Percentiles rank a stretch among this genome's conserved stretches.
Evolutionary conservation across 106 monocot genomes (phyloP).

Genomic region (Posidonia australis): DNA sequence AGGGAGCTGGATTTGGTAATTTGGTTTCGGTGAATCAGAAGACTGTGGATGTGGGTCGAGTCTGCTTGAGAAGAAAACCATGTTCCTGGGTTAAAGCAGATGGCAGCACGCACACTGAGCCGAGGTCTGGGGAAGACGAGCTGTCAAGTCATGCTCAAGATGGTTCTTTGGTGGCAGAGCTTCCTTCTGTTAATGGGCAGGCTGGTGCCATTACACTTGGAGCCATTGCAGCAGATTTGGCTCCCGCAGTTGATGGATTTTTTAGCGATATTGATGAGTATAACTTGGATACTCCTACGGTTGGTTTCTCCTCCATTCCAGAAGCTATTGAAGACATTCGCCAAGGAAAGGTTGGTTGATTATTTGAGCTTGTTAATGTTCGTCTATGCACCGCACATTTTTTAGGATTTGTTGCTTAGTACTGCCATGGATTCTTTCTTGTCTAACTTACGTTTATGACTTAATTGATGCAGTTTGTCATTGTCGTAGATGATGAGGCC

Average conservation of each 20-base stretch:
- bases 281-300: slow-evolving; percentile 66
- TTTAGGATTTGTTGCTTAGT: background rate
- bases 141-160: slow-evolving; percentile 7
- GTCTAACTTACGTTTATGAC: slow-evolving; percentile 7
- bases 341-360: slow-evolving; percentile 69
- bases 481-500: slow-evolving; percentile 93
- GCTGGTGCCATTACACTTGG: slow-evolving; percentile 31
- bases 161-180: slow-evolving; percentile 5
- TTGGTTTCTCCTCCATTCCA: slow-evolving; percentile 65
- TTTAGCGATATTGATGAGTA: slow-evolving; percentile 35
- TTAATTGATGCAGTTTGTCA: slow-evolving; percentile 56
- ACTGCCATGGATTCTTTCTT: slow-evolving; percentile 2
- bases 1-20: slow-evolving; percentile 3
- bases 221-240: slow-evolving; percentile 34
- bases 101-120: slow-evolving; percentile 1
- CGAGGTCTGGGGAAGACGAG: slow-evolving; percentile 10
- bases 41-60: slow-evolving; percentile 5
- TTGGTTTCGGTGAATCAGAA: slow-evolving; percentile 7
- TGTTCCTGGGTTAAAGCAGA: slow-evolving; percentile 13
- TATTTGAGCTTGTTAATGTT: background rate
- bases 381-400: background rate
- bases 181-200: slow-evolving; percentile 16
- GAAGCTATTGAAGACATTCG: slow-evolving; percentile 89
- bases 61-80: slow-evolving; percentile 8
- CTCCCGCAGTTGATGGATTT: slow-evolving; percentile 32